Percentiles rank a stretch among this genome's conserved stretches.
These are phyloP conservation scores for Phytopythium chamaehyphon DNA, from an alignment of 352 stramenopile genomes.

Conservation along the genomic window DNA sequence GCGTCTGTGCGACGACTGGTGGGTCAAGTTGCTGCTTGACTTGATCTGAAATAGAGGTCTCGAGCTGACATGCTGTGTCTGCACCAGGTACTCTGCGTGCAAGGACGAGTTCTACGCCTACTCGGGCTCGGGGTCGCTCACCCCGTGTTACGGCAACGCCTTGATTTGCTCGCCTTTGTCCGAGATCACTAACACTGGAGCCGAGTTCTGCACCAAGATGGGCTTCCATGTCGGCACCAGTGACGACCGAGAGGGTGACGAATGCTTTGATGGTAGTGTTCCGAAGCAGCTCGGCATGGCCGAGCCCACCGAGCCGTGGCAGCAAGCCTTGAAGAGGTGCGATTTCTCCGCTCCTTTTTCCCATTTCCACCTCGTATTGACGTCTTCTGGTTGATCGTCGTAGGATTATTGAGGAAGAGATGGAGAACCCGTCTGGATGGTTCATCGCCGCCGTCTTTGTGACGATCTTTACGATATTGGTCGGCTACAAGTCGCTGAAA, in stretches of 20 bases:
- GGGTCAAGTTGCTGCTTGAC: no score
- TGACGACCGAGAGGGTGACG: slow-evolving; percentile 59
- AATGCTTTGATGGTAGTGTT: slow-evolving; percentile 84
- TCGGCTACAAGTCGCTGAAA: slow-evolving; percentile 42
- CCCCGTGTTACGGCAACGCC: slow-evolving; percentile 80
- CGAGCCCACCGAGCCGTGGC: slow-evolving; percentile 60
- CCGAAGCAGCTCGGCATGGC: slow-evolving; percentile 40
- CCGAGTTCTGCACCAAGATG: slow-evolving; percentile 75
- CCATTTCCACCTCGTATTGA: not conserved
- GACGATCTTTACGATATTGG: slow-evolving; percentile 45
- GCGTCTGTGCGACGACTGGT: slow-evolving; percentile 76
- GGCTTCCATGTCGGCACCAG: slow-evolving; percentile 69
- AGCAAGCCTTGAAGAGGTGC: slow-evolving; percentile 34
- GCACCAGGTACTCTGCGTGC: slow-evolving; percentile 43
- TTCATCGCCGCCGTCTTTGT: slow-evolving; percentile 65
- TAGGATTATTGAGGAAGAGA: slow-evolving; percentile 65
- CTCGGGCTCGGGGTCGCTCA: slow-evolving; percentile 44
- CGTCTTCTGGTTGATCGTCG: not conserved
- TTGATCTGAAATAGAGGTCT: no score
- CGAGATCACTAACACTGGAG: slow-evolving; percentile 42
- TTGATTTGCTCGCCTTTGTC: slow-evolving; percentile 75
- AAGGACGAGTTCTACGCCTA: slow-evolving; percentile 75
- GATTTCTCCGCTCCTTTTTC: slow-evolving; percentile 2
- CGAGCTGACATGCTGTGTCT: not conserved
- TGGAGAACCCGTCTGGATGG: slow-evolving; percentile 56